Evolutionary conservation across 306 rosid species (phyloP), one percentile per base, ranked within the genome.

Genomic region (Vigna reflexopilosa): DNA sequence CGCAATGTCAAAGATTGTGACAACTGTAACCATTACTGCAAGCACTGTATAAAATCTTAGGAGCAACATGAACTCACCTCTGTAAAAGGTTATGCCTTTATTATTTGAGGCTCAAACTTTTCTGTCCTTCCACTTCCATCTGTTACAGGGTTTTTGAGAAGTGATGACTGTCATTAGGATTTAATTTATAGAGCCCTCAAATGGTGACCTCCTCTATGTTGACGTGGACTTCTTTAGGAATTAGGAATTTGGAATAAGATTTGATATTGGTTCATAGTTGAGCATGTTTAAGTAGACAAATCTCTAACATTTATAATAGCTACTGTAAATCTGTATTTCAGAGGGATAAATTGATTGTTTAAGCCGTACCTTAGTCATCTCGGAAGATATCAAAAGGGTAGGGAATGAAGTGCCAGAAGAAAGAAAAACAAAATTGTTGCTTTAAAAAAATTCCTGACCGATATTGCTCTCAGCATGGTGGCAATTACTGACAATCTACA

Each of bases 81-180:
- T 36, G 7, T 49, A 7, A 48, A 63, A 63, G 34, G 1, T 50
- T 66, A 24, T 51, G 49, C 20, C 22, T 50, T 70, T 28, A 0
- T 4, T 22, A 7, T 24, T 22, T 10, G 34, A 12, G 28, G 1
- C 64, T 57, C 64, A 24, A 59, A 59, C 17, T 24, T 24, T 20
- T 20, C 9, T 57, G n/a, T 4, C 16, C 30, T 22, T 56, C 64
- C 36, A 5, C 15, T 42, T 61, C 32, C 49, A 62, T 62, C 19
- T 11, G 51, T 59, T 62, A 20, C 30, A 42, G 57, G 9, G 20
- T 14, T 64, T 77, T 64, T 34, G 38, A 61, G 17, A 49, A 48
- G n/a, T 59, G 51, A 57, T 47, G 20, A 44, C 17, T 72, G 75
- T 45, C 51, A 49, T 55, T 84, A 89, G 83, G 13, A 24, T 45